Evolutionary conservation across 106 monocot genomes (phyloP), one percentile per base, ranked within the genome.

Genomic region (Alisma plantagoaquatica): DNA sequence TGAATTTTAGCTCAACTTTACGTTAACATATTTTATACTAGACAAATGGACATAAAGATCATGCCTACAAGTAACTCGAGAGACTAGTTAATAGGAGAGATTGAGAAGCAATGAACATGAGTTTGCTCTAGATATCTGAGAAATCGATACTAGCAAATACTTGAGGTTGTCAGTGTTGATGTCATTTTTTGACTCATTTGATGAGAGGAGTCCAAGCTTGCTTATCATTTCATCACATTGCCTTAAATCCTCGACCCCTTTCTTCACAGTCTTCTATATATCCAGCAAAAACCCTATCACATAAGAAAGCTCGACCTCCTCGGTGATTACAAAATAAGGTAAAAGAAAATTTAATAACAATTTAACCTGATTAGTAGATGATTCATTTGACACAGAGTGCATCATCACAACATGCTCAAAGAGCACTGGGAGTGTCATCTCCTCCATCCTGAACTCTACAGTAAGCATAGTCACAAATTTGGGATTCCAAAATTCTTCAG

Each of bases 91-190:
- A n/a, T n/a, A n/a, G n/a, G n/a, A n/a, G n/a, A n/a, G n/a, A n/a
- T n/a, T n/a, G n/a, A n/a, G n/a, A n/a, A n/a, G n/a, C n/a, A n/a
- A n/a, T n/a, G n/a, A n/a, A n/a, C n/a, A n/a, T n/a, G n/a, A n/a
- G n/a, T n/a, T n/a, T n/a, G n/a, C n/a, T n/a, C n/a, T n/a, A n/a
- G n/a, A n/a, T n/a, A n/a, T n/a, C n/a, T n/a, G n/a, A n/a, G n/a
- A n/a, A n/a, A n/a, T n/a, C n/a, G n/a, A n/a, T 71, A 98, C 96
- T 49, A 98, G 68, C 11, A 98, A 76, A 69, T 85, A 98, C 52
- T 98, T 98, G 21, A 98, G 76, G 73, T 90, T 82, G 30, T 75
- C 60, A 14, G 98, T 85, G 98, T 74, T 90, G 69, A 90, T 76
- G 27, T 98, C 98, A 44, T 98, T 82, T 58, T 79, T 89, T 3